Conservation (phyloP, 2,329 filamentous ascomycete genomes). For the Aspergillus chevalieri region DNA sequence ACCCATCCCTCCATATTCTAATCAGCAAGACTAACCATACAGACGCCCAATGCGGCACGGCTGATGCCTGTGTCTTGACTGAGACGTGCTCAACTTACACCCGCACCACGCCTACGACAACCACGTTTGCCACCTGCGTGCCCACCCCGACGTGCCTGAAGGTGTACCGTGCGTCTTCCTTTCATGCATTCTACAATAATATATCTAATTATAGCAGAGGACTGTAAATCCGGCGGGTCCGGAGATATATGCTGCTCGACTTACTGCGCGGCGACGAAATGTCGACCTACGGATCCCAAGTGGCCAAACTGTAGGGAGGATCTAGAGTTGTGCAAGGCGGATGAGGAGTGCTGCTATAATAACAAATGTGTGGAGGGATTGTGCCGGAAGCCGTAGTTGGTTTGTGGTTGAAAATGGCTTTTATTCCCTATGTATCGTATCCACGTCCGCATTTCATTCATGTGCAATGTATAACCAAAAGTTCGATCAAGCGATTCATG, state of each 20-base stretch:
- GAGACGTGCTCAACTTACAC: slow-evolving; percentile 19
- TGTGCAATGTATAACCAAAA: too few relatives aligned
- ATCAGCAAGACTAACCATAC: neutral
- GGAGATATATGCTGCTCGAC: slow-evolving; percentile 21
- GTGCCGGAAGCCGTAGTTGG: slow-evolving; percentile 8
- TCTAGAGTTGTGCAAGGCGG: slow-evolving; percentile 16
- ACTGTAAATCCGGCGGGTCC: slow-evolving; percentile 14
- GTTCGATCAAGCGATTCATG: too few relatives aligned
- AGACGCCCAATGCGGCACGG: slow-evolving; percentile 8
- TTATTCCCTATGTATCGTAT: too few relatives aligned
- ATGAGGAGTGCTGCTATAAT: slow-evolving; percentile 25
- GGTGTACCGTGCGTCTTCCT: slow-evolving; percentile 17
- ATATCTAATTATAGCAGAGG: slow-evolving; percentile 1
- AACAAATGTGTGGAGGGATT: slow-evolving; percentile 20
- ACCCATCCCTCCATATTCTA: neutral
- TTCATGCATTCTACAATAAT: too few relatives aligned
- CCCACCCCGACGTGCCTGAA: slow-evolving; percentile 19
- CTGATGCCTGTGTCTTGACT: slow-evolving; percentile 15
- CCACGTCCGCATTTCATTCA: too few relatives aligned
- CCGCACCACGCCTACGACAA: slow-evolving; percentile 12
- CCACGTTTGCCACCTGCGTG: slow-evolving; percentile 17
- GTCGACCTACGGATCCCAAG: slow-evolving; percentile 21
- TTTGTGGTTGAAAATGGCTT: too few relatives aligned
- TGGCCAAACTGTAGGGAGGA: slow-evolving; percentile 25
- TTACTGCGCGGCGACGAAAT: slow-evolving; percentile 24